Percentiles rank a stretch among this genome's conserved stretches.
These are phyloP conservation scores for Daphne laureola DNA, from an alignment of 441 rosid species.

Conservation along the genomic window DNA sequence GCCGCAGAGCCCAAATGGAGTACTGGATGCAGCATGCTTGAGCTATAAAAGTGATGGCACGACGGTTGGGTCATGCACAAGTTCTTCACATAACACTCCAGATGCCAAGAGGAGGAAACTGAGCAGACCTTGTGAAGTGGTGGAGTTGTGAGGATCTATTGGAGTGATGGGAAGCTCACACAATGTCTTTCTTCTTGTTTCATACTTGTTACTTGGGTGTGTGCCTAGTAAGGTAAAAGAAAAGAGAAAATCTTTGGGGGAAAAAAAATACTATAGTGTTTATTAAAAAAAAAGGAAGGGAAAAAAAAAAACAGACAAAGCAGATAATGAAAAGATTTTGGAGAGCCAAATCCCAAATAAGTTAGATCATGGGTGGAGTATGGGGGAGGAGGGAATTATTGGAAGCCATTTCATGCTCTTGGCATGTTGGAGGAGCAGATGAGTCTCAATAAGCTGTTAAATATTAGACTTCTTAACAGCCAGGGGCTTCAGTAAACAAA, in stretches of 20 bases:
- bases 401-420: constrained; percentile 22
- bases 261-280: not conserved
- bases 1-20: constrained; percentile 67
- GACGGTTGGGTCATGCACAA: constrained; percentile 32
- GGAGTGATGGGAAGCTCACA: constrained; percentile 9
- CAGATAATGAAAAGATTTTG: not conserved
- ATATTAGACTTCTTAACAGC: constrained; percentile 50
- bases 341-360: constrained; percentile 16
- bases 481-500: constrained; percentile 7
- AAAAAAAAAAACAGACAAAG: not conserved
- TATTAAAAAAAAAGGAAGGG: not conserved
- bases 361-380: constrained; percentile 24
- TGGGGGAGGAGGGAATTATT: constrained; percentile 16
- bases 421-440: constrained; percentile 21
- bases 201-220: constrained; percentile 15
- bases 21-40: constrained; percentile 61
- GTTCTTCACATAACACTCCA: constrained; percentile 29
- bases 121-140: constrained; percentile 28
- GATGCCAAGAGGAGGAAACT: constrained; percentile 44
- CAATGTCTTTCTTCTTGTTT: constrained; percentile 18
- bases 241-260: not conserved
- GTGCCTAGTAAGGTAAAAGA: constrained; percentile 21
- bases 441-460: constrained; percentile 33
- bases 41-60: constrained; percentile 52
- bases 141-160: constrained; percentile 13